Base-by-base conservation (phyloP, 805 yeast genomes). In the Yarrowia yakushimensis region DNA sequence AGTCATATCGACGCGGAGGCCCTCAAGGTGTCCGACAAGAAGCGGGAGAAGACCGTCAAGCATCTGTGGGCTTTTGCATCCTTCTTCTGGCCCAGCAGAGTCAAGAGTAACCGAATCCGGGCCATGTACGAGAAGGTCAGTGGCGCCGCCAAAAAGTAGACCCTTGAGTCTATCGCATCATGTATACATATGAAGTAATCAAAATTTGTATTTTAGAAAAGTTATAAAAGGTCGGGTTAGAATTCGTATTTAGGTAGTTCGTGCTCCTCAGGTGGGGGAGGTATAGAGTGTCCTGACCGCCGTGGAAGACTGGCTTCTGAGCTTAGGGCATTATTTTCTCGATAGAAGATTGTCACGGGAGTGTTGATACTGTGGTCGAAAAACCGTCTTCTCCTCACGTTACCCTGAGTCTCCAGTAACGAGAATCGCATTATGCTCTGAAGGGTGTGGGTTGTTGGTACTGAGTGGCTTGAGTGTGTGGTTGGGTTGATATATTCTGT, bases 61-160 rank as follows among this genome's bases (percentile, higher is more conserved):
- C 94, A 90, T 69, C 74, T 90, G 64, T 90, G 97, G 97, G 82
- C 88, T 30, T 90, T 86, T 72, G 90, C 94, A 4, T 80, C 91
- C 20, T 81, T 82, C 61, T 90, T 85, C 76, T 90, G 97, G 97
- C 97, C 97, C 2, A 88, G 85, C 3, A 81, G 82, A 65, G 97
- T 87, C 42, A 69, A 77, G 13, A 86, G 93, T 65, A 74, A 78
- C 37, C 87, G 87, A 75, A 82, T 90, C 65, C 79, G 81, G 69
- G 85, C 82, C 30, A 90, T 91, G 97, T 91, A 89, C 73, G 65
- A 70, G 54, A 74, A 74, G 65, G 42, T 59, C 43, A 52, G 43
- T 5, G 59, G 59, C 1, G 59, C 59, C 12, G 18, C 33, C 43
- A 48, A 48, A 48, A 48, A 48, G 33, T 48, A 48, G 57, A 25